Conservation (phyloP, 108 stramenopile genomes). For the Aureococcus anophagefferens region DNA sequence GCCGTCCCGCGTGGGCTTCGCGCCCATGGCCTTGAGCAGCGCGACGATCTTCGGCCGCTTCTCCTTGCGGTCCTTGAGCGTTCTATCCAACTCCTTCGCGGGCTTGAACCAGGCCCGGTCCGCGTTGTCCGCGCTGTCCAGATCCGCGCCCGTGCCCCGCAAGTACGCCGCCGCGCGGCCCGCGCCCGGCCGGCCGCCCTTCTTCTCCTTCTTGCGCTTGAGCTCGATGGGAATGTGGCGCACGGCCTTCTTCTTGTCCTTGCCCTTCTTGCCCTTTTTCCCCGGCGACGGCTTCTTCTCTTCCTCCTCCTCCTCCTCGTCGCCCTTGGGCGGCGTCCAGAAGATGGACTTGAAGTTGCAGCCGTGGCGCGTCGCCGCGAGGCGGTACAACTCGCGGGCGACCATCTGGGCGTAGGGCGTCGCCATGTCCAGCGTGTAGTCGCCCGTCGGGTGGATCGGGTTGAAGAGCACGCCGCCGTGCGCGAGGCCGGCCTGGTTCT, state of each 20-base stretch:
- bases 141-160: neutral
- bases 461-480: neutral
- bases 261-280: no score
- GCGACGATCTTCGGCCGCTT: neutral
- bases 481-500: neutral
- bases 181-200: neutral
- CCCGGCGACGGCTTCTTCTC: no score
- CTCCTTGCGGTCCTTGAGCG: no score
- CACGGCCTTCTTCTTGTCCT: neutral
- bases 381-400: neutral
- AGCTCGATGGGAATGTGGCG: neutral
- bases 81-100: no score
- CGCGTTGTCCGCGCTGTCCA: neutral
- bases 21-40: neutral
- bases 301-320: no score
- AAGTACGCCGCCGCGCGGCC: neutral
- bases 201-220: neutral
- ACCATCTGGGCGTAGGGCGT: conserved; percentile 12
- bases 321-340: neutral
- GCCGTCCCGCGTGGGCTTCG: neutral
- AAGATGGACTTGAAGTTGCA: neutral
- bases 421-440: conserved; percentile 7
- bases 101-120: neutral
- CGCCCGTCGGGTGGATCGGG: conserved; percentile 1
- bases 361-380: neutral